phyloP scores from a whole-genome alignment of 805 yeast genomes.

The Schwanniomyces pseudopolymorphus region DNA sequence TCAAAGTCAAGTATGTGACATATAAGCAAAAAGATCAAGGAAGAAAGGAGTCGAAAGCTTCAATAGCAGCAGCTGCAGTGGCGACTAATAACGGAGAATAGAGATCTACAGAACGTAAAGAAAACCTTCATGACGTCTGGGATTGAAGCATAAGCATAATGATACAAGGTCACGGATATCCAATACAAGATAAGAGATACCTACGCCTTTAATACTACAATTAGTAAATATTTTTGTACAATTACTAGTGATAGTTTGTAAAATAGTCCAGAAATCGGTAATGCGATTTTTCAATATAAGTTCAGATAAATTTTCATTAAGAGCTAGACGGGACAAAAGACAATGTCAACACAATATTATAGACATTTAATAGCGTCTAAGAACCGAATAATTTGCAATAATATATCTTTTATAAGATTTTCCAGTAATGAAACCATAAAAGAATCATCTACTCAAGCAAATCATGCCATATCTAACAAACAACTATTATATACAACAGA shows the following conservation, averaged over 20 bases:
- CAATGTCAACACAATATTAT: neutral
- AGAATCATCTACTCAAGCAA: constrained; percentile 34
- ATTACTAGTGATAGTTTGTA: neutral
- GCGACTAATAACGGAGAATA: neutral
- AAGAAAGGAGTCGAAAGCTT: constrained; percentile 10
- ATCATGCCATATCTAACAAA: constrained; percentile 51
- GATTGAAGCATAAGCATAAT: neutral
- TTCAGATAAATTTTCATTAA: neutral
- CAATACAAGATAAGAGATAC: neutral
- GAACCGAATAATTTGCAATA: neutral
- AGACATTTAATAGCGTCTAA: neutral
- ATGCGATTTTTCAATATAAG: neutral
- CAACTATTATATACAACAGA: constrained; percentile 82
- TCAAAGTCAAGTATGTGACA: constrained; percentile 28
- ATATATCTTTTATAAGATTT: neutral
- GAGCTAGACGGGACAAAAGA: neutral
- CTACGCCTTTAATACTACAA: neutral
- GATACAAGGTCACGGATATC: neutral
- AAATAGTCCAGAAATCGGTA: neutral
- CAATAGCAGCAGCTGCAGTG: neutral
- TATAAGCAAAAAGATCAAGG: constrained; percentile 15
- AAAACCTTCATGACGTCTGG: neutral
- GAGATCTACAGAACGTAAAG: neutral
- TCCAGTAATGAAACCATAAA: constrained; percentile 2
- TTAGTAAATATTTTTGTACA: neutral